phyloP scores from a whole-genome alignment of 768 basidiomycete genomes.

The Tricholoma sp. region DNA sequence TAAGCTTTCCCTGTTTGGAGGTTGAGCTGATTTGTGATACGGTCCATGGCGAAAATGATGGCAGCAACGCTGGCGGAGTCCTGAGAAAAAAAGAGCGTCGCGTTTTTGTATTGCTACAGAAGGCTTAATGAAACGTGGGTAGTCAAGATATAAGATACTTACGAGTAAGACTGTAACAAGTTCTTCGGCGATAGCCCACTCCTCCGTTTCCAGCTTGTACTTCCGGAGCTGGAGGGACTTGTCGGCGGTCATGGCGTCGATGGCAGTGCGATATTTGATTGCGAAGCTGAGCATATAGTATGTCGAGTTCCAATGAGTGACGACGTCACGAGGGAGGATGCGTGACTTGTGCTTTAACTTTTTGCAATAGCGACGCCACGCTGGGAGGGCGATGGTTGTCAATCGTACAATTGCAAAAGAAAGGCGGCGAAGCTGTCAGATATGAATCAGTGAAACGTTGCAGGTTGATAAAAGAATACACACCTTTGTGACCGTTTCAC shows the following conservation, averaged over 20 bases:
- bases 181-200: constrained; percentile 19
- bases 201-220: constrained; percentile 10
- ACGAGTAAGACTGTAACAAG: constrained; percentile 20
- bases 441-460: too few relatives aligned
- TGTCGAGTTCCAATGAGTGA: too few relatives aligned
- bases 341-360: too few relatives aligned
- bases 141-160: background rate
- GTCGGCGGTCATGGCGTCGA: constrained; percentile 15
- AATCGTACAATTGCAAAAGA: constrained; percentile 17
- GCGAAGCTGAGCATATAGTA: constrained; percentile 21
- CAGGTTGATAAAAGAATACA: too few relatives aligned
- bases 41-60: constrained; percentile 25
- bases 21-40: constrained; percentile 21
- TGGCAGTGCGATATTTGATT: constrained; percentile 14
- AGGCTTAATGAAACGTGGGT: too few relatives aligned
- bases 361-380: constrained; percentile 17
- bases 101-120: constrained; percentile 27
- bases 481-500: too few relatives aligned
- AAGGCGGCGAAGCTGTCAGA: too few relatives aligned
- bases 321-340: too few relatives aligned
- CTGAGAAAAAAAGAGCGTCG: constrained; percentile 19
- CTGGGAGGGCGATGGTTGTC: constrained; percentile 24
- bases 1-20: constrained; percentile 10
- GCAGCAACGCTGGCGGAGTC: constrained; percentile 17
- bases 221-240: constrained; percentile 4